Percentiles rank a stretch among this genome's conserved stretches.
Evolutionary conservation across 1,284 basidiomycete species (phyloP).

Genomic region (Bjerkandera adusta): DNA sequence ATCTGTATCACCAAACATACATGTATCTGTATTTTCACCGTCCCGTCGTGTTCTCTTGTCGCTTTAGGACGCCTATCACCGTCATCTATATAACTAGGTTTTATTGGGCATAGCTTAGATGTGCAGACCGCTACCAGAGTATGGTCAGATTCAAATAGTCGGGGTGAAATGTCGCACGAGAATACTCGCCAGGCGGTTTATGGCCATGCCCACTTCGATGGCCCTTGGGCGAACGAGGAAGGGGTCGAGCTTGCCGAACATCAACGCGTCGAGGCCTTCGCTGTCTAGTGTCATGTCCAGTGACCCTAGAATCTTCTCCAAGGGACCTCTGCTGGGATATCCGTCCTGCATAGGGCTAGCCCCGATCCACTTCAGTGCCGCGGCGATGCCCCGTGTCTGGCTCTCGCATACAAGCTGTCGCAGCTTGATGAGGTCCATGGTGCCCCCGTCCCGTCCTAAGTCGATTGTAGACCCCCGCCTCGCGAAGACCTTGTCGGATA

Average conservation of each 20-base stretch:
- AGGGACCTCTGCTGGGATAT: not conserved
- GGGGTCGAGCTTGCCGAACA: slow-evolving; percentile 17
- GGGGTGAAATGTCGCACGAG: not conserved
- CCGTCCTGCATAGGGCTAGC: not conserved
- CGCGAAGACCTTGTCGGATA: too few relatives aligned
- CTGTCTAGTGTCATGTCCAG: slow-evolving; percentile 6
- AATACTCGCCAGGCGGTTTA: slow-evolving; percentile 21
- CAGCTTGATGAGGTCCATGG: slow-evolving; percentile 19
- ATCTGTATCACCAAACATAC: too few relatives aligned
- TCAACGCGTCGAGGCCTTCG: slow-evolving; percentile 13
- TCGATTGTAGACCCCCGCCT: too few relatives aligned
- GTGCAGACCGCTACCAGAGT: too few relatives aligned
- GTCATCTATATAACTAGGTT: too few relatives aligned
- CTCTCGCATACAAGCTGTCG: slow-evolving; percentile 21
- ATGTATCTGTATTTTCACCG: too few relatives aligned
- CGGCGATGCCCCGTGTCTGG: slow-evolving; percentile 22
- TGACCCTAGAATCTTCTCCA: not conserved
- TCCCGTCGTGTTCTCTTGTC: too few relatives aligned
- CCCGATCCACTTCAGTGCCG: slow-evolving; percentile 8
- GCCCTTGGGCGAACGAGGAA: slow-evolving; percentile 21
- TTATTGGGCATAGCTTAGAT: too few relatives aligned
- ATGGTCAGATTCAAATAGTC: not conserved
- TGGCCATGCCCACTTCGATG: slow-evolving; percentile 24
- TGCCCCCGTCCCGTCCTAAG: too few relatives aligned
- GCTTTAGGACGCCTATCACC: too few relatives aligned